Conservation (phyloP, 371 early-diverging fungal species). For the Mortierella sp. region DNA sequence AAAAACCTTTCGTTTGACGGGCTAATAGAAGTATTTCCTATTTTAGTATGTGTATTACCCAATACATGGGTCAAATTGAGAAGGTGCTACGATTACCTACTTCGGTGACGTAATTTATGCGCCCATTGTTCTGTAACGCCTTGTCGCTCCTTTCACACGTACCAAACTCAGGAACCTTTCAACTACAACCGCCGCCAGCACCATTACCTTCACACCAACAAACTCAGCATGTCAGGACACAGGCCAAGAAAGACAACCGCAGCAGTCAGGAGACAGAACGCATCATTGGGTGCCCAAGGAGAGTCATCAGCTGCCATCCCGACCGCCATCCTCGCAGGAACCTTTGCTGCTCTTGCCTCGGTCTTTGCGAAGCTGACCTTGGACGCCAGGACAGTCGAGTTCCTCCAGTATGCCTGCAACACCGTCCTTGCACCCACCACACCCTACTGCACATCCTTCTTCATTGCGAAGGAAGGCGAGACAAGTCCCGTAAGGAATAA, state of each 20-base stretch:
- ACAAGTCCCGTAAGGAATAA: conserved; percentile 48
- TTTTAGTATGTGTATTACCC: too few relatives aligned
- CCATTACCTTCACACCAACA: not conserved
- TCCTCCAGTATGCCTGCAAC: conserved; percentile 43
- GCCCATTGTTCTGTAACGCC: too few relatives aligned
- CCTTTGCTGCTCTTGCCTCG: conserved; percentile 81
- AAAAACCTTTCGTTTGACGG: too few relatives aligned
- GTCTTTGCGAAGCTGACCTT: conserved; percentile 84
- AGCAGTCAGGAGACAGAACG: conserved; percentile 45
- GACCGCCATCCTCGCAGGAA: conserved; percentile 63
- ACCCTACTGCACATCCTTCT: conserved; percentile 47
- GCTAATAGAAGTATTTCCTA: too few relatives aligned
- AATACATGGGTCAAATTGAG: too few relatives aligned
- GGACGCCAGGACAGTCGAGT: conserved; percentile 65
- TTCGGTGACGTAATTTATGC: too few relatives aligned
- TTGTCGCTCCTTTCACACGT: too few relatives aligned
- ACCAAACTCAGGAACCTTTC: too few relatives aligned
- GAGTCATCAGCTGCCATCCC: conserved; percentile 39
- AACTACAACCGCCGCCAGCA: not conserved
- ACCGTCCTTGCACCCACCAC: conserved; percentile 37
- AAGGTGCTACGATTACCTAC: too few relatives aligned
- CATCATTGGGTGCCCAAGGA: conserved; percentile 18
- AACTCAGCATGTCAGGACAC: conserved; percentile 44
- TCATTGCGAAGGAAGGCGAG: conserved; percentile 51
- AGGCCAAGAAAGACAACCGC: conserved; percentile 49